phyloP scores from a whole-genome alignment of 1,284 basidiomycete species.

The Tranzscheliella williamsii region DNA sequence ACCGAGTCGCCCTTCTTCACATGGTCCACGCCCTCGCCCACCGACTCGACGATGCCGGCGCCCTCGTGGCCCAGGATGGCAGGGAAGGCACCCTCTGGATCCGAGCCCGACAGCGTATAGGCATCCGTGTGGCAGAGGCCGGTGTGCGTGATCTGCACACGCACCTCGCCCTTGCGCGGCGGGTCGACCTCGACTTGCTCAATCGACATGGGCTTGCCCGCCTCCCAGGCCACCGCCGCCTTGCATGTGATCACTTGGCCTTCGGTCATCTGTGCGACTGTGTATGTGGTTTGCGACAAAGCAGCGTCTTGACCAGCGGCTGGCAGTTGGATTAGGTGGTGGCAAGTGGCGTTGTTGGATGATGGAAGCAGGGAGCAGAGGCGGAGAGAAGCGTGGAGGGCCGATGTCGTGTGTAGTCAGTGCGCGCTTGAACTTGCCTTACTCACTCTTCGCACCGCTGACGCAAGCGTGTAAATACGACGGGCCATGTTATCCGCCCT shows the following conservation, averaged over 20 bases:
- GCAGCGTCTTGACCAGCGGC: no score
- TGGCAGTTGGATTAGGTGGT: neutral
- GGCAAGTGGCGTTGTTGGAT: neutral
- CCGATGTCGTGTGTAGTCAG: neutral
- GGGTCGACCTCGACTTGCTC: conserved; percentile 93
- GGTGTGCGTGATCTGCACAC: conserved; percentile 88
- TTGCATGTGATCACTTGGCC: conserved; percentile 58
- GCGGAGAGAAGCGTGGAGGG: no score
- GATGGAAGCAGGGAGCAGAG: neutral
- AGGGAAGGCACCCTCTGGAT: conserved; percentile 95
- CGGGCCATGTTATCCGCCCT: no score
- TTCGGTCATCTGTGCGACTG: conserved; percentile 24
- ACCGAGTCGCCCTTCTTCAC: conserved; percentile 74
- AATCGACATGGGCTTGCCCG: conserved; percentile 82
- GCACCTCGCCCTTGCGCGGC: conserved; percentile 85
- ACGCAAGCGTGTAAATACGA: no score
- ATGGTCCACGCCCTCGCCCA: conserved; percentile 87
- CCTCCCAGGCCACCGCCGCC: conserved; percentile 94
- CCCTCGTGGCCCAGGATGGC: conserved; percentile 73
- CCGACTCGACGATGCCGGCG: conserved; percentile 73
- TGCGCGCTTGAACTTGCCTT: neutral
- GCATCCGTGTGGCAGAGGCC: conserved; percentile 98
- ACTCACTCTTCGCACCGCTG: no score
- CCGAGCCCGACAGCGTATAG: conserved; percentile 93
- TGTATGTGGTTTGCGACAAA: neutral